A percentile compares a stretch with the other conserved stretches of the same genome.
These are phyloP conservation scores for Solanum piurae DNA, from an alignment of 257 asterid species.

Conservation along the genomic window DNA sequence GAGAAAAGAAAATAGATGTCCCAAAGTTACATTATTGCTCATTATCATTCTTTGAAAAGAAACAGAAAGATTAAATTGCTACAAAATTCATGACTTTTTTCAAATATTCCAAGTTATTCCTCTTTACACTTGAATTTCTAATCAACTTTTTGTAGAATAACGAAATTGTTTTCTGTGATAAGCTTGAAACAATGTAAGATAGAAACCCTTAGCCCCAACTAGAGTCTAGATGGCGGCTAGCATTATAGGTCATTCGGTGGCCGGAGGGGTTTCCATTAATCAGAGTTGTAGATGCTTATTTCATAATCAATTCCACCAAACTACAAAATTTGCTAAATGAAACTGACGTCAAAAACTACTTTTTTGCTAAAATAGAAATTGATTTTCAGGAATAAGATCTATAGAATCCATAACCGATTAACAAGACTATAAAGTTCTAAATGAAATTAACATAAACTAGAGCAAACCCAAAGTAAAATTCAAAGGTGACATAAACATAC, in stretches of 20 bases:
- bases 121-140: too few relatives aligned
- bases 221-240: not conserved
- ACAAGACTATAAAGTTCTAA: not conserved
- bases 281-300: not conserved
- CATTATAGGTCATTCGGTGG: not conserved
- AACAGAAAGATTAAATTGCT: too few relatives aligned
- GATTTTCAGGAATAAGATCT: not conserved
- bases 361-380: not conserved
- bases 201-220: not conserved
- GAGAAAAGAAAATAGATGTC: too few relatives aligned
- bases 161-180: too few relatives aligned
- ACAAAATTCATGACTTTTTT: too few relatives aligned
- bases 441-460: not conserved
- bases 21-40: too few relatives aligned
- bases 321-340: not conserved
- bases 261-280: not conserved
- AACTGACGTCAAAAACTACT: not conserved
- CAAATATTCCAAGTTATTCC: too few relatives aligned
- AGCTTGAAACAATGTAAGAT: too few relatives aligned
- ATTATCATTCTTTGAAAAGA: too few relatives aligned
- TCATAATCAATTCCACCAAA: not conserved
- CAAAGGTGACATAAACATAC: conserved; percentile 11
- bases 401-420: not conserved
- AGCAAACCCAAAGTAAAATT: not conserved
- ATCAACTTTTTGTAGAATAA: too few relatives aligned